Percentiles rank a stretch among this genome's conserved stretches.
These are phyloP conservation scores for Backusella westeae DNA, from an alignment of 192 early-diverging fungal genomes.

Conservation along the genomic window DNA sequence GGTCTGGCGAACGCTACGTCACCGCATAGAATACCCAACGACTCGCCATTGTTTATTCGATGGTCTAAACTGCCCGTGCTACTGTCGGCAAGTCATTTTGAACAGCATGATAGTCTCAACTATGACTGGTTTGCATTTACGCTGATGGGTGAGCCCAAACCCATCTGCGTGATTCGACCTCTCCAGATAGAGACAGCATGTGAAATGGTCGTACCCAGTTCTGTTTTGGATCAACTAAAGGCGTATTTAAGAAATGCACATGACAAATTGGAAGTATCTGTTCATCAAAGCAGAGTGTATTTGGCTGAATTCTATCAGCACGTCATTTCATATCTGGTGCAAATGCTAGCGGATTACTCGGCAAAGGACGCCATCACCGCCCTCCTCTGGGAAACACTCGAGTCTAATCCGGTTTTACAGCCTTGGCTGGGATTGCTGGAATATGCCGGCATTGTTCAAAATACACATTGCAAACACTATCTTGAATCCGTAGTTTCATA, in stretches of 20 bases:
- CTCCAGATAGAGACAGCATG: background rate
- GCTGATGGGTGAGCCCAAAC: background rate
- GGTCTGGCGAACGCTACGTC: constrained; percentile 1
- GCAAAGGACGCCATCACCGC: background rate
- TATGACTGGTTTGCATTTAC: constrained; percentile 23
- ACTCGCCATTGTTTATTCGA: constrained; percentile 1
- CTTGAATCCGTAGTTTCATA: background rate
- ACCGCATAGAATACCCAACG: background rate
- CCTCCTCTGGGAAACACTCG: background rate
- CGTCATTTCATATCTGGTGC: background rate
- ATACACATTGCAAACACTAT: background rate
- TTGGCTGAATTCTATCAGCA: constrained; percentile 2
- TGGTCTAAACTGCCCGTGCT: constrained; percentile 14
- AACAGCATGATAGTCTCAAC: background rate
- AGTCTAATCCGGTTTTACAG: background rate
- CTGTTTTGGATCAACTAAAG: constrained; percentile 1
- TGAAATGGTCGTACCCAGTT: background rate
- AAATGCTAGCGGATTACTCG: background rate
- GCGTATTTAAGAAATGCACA: background rate
- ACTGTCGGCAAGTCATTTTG: background rate
- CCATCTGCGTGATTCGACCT: background rate
- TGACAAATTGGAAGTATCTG: background rate
- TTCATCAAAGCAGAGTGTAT: background rate
- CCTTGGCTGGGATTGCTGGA: background rate
- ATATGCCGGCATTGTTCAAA: background rate